Conservation (phyloP, 805 yeast genomes). For the Candida qinlingensis region DNA sequence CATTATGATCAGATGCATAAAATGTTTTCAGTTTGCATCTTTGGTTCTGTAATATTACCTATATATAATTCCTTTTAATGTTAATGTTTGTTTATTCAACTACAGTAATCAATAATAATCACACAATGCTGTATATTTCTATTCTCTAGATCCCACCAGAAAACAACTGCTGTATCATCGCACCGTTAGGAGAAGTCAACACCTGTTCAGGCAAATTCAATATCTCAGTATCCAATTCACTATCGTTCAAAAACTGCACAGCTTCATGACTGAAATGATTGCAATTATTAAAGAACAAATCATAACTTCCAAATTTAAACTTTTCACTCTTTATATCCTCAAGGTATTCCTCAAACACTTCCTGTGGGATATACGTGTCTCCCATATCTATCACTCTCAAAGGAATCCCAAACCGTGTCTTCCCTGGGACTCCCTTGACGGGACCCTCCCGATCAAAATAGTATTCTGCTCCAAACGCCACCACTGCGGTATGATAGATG, state of each 20-base stretch:
- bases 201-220: slow-evolving; percentile 48
- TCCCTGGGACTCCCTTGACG: slow-evolving; percentile 39
- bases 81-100: no score
- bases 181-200: slow-evolving; percentile 46
- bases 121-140: no score
- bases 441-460: slow-evolving; percentile 58
- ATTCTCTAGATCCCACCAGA: slow-evolving; percentile 11
- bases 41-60: no score
- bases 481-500: slow-evolving; percentile 61
- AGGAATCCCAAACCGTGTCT: slow-evolving; percentile 56
- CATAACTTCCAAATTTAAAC: slow-evolving; percentile 38
- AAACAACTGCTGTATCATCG: slow-evolving; percentile 35
- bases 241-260: slow-evolving; percentile 52
- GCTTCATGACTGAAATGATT: slow-evolving; percentile 60
- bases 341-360: slow-evolving; percentile 48
- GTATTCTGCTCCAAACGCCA: slow-evolving; percentile 47
- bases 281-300: slow-evolving; percentile 59
- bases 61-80: no score
- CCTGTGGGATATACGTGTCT: slow-evolving; percentile 43
- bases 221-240: slow-evolving; percentile 48
- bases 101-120: no score
- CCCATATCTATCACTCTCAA: slow-evolving; percentile 49
- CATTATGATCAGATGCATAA: no score
- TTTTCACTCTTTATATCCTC: slow-evolving; percentile 41
- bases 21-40: no score